Base-by-base conservation (phyloP, 768 basidiomycete genomes). In the Suillus americanus region DNA sequence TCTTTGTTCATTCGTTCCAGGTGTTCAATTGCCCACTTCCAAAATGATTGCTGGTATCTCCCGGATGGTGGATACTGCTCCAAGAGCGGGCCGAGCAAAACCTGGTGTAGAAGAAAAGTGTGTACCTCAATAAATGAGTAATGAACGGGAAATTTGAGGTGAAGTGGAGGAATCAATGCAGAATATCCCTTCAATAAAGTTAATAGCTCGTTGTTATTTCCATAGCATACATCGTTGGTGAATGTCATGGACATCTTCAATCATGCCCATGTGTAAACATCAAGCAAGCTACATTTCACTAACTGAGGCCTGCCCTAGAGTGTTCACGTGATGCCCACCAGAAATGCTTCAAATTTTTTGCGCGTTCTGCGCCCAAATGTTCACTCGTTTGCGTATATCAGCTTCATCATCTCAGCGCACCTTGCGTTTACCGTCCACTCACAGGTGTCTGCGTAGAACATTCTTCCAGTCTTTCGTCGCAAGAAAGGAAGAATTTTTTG, bases 21-120 rank as follows among this genome's bases (percentile, higher is more conserved):
- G 43, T 79, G 72, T 25, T 73, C 70, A 23, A 92, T 83, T 1
- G 79, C 80, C 85, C 88, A 89, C 75, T 92, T 93, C 90, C 90
- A 93, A 71, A 92, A 94, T 3, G 72, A 65, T 56, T 77, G 77
- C 66, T 89, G 90, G 67, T 89, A 91, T 67, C 84, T 79, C 20
- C 68, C 65, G 0, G 91, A 88, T 0, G 91, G 90, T 5, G 90
- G 84, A 69, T 88, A 91, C 33, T 70, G 68, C 60, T 74, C 68
- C 46, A 90, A 82, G 69, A 90, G 89, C 8, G 74, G 65, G 68
- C 82, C 81, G 9, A 82, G 69, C 20, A 92, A 76, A 57, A 94
- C 74, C 25, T 73, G 69, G 33, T 79, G 70, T 62, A 92, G 71
- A 25, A 92, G 71, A 69, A 88, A 88, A 5, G 78, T 68, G 66